These are phyloP conservation scores for Atractiella rhizophila DNA, from an alignment of 768 basidiomycete species.

Conservation along the genomic window DNA sequence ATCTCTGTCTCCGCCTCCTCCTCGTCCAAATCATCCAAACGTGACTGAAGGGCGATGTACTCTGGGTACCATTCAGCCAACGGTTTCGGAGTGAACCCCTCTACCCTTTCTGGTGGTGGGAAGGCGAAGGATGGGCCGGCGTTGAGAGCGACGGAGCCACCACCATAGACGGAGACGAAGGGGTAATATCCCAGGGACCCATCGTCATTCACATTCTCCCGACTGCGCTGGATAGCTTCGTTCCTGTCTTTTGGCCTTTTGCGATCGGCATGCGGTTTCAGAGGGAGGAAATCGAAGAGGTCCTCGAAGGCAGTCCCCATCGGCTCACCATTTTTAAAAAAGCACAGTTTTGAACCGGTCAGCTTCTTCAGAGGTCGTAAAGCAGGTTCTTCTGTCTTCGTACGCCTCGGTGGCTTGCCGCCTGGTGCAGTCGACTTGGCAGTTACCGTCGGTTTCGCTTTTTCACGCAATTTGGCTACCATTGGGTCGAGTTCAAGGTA, in stretches of 20 bases:
- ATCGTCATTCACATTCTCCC: constrained; percentile 70
- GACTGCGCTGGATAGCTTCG: constrained; percentile 39
- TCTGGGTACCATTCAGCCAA: constrained; percentile 61
- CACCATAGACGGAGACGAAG: constrained; percentile 76
- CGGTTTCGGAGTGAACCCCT: constrained; percentile 10
- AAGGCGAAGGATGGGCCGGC: constrained; percentile 67
- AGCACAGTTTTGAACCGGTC: constrained; percentile 45
- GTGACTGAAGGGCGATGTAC: constrained; percentile 60
- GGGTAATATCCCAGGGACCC: constrained; percentile 89
- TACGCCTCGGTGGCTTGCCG: constrained; percentile 18
- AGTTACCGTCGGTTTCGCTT: constrained; percentile 38
- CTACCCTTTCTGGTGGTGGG: constrained; percentile 38
- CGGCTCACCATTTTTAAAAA: constrained; percentile 74
- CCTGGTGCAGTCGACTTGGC: constrained; percentile 19
- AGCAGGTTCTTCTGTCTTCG: constrained; percentile 21
- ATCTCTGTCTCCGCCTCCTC: too few species aligned
- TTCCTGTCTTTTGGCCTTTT: constrained; percentile 39
- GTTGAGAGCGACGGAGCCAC: constrained; percentile 58
- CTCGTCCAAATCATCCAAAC: constrained; percentile 51
- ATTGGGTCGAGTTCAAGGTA: constrained; percentile 43
- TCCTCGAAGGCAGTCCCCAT: constrained; percentile 65
- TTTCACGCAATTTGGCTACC: constrained; percentile 8
- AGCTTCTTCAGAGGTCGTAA: constrained; percentile 43
- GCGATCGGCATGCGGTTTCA: constrained; percentile 38
- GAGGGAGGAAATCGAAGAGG: constrained; percentile 66